phyloP scores from a whole-genome alignment of 1,284 basidiomycete genomes.

The Hypsizygus ulmarius region DNA sequence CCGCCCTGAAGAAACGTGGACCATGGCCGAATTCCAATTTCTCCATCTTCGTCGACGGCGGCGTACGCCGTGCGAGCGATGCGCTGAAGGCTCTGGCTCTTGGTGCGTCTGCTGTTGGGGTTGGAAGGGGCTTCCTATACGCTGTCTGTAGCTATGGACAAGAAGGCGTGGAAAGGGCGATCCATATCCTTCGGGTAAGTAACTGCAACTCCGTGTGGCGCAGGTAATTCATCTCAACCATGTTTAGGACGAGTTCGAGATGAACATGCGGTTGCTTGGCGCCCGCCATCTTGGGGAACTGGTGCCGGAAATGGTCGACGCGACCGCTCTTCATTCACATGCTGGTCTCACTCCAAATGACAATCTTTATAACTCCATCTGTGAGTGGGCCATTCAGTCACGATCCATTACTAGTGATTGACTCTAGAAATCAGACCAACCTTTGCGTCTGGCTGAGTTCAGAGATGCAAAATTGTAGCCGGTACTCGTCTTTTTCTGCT shows the following conservation, averaged over 20 bases:
- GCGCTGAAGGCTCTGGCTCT: slow-evolving; percentile 90
- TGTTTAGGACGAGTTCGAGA: slow-evolving; percentile 85
- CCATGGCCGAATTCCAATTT: slow-evolving; percentile 70
- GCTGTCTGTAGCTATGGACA: slow-evolving; percentile 88
- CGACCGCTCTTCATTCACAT: slow-evolving; percentile 32
- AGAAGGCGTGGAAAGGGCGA: slow-evolving; percentile 74
- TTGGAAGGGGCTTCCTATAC: slow-evolving; percentile 84
- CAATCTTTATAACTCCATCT: slow-evolving; percentile 50
- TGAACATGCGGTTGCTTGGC: slow-evolving; percentile 87
- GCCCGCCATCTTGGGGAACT: slow-evolving; percentile 76
- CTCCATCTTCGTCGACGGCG: slow-evolving; percentile 89
- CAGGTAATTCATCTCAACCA: neutral
- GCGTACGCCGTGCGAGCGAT: slow-evolving; percentile 86
- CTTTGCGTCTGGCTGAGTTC: slow-evolving; percentile 24
- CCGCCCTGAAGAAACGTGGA: slow-evolving; percentile 67
- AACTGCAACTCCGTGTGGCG: neutral
- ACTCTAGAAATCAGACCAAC: slow-evolving; percentile 22
- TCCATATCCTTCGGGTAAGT: slow-evolving; percentile 73
- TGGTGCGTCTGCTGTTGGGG: slow-evolving; percentile 72
- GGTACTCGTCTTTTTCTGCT: neutral
- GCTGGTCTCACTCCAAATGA: slow-evolving; percentile 41
- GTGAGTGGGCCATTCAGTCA: slow-evolving; percentile 35
- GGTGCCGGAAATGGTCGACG: slow-evolving; percentile 85
- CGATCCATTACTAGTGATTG: neutral
- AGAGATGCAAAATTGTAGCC: slow-evolving; percentile 22